Conservation (phyloP, 2,329 filamentous ascomycete genomes). For the Ceratocystis albifundus region DNA sequence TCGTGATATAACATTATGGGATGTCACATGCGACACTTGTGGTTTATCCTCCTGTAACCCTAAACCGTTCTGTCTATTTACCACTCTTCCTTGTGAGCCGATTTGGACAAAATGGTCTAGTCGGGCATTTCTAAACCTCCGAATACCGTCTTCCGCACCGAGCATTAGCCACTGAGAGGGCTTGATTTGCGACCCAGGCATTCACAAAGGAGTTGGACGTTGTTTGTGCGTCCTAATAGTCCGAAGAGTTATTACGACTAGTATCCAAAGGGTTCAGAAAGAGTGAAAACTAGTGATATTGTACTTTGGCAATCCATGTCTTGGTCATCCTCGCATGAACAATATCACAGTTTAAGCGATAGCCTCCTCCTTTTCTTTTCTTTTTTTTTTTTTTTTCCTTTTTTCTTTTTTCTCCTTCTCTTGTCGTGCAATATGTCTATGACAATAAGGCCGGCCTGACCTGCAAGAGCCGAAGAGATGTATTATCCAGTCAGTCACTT, state of each 20-base stretch:
- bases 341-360: background rate
- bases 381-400: too few species aligned
- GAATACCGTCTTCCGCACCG: background rate
- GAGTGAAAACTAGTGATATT: background rate
- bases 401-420: too few species aligned
- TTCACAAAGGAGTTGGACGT: background rate
- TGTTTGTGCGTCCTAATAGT: conserved; percentile 1
- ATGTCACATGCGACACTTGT: background rate
- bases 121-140: background rate
- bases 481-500: too few species aligned
- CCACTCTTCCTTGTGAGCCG: too few species aligned
- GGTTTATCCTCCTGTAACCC: background rate
- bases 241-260: background rate
- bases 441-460: too few species aligned
- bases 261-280: background rate
- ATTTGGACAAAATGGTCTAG: too few species aligned
- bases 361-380: too few species aligned
- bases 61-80: background rate
- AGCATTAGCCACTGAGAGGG: background rate
- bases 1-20: background rate
- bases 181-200: background rate
- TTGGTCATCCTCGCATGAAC: background rate
- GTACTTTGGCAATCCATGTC: background rate
- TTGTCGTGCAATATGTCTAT: too few species aligned
- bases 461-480: too few species aligned